Evolutionary conservation across 805 yeast genomes (phyloP), one percentile per base, ranked within the genome.

Genomic region (Metschnikowia dekortorum): DNA sequence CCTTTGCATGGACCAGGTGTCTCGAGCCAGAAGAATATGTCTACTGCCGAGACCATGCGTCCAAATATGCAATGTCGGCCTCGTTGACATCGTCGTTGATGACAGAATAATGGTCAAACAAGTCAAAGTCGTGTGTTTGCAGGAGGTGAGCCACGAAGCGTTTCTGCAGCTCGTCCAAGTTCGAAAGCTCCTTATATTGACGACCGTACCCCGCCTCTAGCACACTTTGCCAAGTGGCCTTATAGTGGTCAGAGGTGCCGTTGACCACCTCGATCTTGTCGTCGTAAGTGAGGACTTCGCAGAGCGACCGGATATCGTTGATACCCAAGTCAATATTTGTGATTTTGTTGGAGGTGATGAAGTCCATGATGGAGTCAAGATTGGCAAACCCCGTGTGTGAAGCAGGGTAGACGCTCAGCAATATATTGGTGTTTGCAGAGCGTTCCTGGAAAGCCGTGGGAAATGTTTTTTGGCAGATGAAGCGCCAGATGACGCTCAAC

Each of bases 261-360:
- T 57, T 59, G 2, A 82, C 73, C 49, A 76, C 72, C 62, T 90
- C 97, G 46, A 94, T 64, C 65, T 84, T 87, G 60, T 90, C 96
- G 61, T 94, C 99, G 66, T 78, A 89, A 1, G 86, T 82, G 42
- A 94, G 70, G 13, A 94, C 97, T 55, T 90, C 95, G 65, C 97
- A 89, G 22, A 94, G 71, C 0, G 95, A 75, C 50, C 90, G 75
- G 44, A 94, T 84, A 64, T 94, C 96, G 35, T 79, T 74, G 18
- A 80, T 72, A 2, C 82, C 81, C 52, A 94, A 76, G 47, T 91
- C 96, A 18, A 89, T 91, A 35, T 85, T 81, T 8, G 97, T 85
- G 51, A 94, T 85, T 47, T 86, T 85, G 36, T 87, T 80, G 14
- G 77, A 70, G 10, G 77, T 71, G 35, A 94, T 89, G 62, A 90